phyloP scores from a whole-genome alignment of 495 filamentous ascomycete genomes.

The Aspergillus haitiensis region DNA sequence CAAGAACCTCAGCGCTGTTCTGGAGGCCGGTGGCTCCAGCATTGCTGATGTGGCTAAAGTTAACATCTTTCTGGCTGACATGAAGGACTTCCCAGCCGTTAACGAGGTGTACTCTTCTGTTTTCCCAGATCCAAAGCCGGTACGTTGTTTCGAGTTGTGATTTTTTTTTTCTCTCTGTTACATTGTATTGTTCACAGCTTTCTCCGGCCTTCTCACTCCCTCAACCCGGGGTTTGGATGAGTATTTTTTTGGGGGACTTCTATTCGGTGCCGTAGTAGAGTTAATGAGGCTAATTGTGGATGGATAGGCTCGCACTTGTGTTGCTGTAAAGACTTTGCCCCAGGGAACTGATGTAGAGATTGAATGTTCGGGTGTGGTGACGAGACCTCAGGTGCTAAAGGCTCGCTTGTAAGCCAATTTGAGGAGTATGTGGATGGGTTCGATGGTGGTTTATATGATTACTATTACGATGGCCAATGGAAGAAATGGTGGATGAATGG shows the following conservation, averaged over 20 bases:
- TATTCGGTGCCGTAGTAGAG: not conserved
- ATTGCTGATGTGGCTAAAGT: conserved; percentile 66
- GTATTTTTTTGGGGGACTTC: not conserved
- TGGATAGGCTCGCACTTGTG: conserved; percentile 57
- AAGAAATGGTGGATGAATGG: no score
- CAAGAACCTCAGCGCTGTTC: conserved; percentile 63
- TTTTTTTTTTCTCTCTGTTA: not conserved
- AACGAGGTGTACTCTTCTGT: conserved; percentile 58
- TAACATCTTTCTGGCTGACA: conserved; percentile 68
- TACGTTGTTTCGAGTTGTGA: conserved; percentile 20
- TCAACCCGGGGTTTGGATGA: no score
- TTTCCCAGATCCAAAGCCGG: conserved; percentile 56
- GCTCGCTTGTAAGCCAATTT: conserved; percentile 15
- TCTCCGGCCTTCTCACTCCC: no score
- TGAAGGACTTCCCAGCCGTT: conserved; percentile 67
- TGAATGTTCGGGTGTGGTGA: conserved; percentile 51
- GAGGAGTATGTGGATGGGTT: not conserved
- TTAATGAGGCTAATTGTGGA: not conserved
- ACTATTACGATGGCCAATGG: no score
- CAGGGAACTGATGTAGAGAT: conserved; percentile 70
- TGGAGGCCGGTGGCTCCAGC: conserved; percentile 62
- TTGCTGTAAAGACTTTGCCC: conserved; percentile 65
- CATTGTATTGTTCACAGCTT: not conserved
- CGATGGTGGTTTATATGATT: no score
- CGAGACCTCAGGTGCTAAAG: conserved; percentile 7